Evolutionary conservation across 2,329 filamentous ascomycete genomes (phyloP), one percentile per base, ranked within the genome.

Genomic region (Aspergillus chevalieri): DNA sequence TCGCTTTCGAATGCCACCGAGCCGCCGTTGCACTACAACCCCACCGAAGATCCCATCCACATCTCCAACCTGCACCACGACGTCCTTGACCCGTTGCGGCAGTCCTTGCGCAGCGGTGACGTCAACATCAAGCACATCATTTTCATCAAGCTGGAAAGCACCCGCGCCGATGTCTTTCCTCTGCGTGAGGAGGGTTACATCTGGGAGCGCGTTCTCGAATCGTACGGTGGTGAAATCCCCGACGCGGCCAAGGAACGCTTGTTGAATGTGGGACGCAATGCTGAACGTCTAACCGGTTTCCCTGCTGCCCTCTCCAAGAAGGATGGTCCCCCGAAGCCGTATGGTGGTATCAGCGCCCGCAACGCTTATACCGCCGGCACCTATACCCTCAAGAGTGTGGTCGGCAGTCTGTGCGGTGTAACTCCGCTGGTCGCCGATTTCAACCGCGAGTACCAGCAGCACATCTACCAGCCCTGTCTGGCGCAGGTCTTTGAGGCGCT

Each of bases 81-180:
- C 0, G 48, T 72, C 8, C 24, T 61, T 19, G 46, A 48, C 22
- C 58, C 58, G 17, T 49, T 60, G 10, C 52, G 54, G 5, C 59
- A 54, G 2, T 52, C 50, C 3, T 44, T 63, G 9, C 39, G 54
- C 4, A 52, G 50, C 12, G 59, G 57, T 7, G 50, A 55, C 26
- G 54, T 73, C 6, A 63, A 65, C 15, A 70, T 75, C 47, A 70
- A 70, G 42, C 71, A 75, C 43, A 55, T 75, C 14, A 53, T 75
- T 6, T 50, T 74, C 6, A 52, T 75, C 10, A 62, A 71, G 26
- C 62, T 75, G 10, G 73, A 75, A 47, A 74, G 72, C 43, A 74
- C 71, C 3, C 63, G 73, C 24, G 69, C 72, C 17, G 73, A 75
- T 38, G 66, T 74, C 1, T 75, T 75, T 33, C 73, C 73, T 0